Evolutionary conservation across 1,139 yeast genomes (phyloP).

Genomic region (Zygosaccharomyces sapae): DNA sequence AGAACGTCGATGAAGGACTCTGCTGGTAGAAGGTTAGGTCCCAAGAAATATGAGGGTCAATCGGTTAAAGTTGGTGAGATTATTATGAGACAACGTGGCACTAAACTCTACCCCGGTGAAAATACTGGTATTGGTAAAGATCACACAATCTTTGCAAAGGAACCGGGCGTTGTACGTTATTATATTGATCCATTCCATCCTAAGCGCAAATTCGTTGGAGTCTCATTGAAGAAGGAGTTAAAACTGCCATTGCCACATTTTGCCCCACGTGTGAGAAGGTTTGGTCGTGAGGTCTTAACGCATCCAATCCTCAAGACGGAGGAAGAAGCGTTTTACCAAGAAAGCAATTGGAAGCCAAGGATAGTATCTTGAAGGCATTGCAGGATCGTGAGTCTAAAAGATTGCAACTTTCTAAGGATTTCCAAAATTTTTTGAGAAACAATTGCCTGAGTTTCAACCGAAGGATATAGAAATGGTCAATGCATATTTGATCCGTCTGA

Average conservation of each 20-base stretch:
- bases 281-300: slow-evolving; percentile 61
- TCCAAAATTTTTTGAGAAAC: slow-evolving; percentile 29
- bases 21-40: slow-evolving; percentile 91
- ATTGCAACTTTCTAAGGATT: slow-evolving; percentile 28
- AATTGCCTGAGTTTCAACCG: slow-evolving; percentile 34
- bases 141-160: slow-evolving; percentile 85
- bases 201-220: slow-evolving; percentile 82
- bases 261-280: slow-evolving; percentile 77
- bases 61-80: slow-evolving; percentile 77
- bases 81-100: slow-evolving; percentile 92
- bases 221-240: slow-evolving; percentile 62
- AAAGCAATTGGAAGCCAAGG: slow-evolving; percentile 57
- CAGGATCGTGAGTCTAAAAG: slow-evolving; percentile 43
- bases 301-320: slow-evolving; percentile 49
- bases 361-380: slow-evolving; percentile 43
- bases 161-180: slow-evolving; percentile 89
- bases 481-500: slow-evolving; percentile 50
- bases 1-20: slow-evolving; percentile 91
- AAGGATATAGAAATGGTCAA: slow-evolving; percentile 44
- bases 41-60: slow-evolving; percentile 71
- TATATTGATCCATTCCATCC: slow-evolving; percentile 98
- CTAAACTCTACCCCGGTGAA: slow-evolving; percentile 94
- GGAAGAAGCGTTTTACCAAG: slow-evolving; percentile 45
- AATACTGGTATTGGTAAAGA: slow-evolving; percentile 88
- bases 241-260: slow-evolving; percentile 85